Base-by-base conservation (phyloP, 1,284 basidiomycete species). In the Cutaneotrichosporon sp. region DNA sequence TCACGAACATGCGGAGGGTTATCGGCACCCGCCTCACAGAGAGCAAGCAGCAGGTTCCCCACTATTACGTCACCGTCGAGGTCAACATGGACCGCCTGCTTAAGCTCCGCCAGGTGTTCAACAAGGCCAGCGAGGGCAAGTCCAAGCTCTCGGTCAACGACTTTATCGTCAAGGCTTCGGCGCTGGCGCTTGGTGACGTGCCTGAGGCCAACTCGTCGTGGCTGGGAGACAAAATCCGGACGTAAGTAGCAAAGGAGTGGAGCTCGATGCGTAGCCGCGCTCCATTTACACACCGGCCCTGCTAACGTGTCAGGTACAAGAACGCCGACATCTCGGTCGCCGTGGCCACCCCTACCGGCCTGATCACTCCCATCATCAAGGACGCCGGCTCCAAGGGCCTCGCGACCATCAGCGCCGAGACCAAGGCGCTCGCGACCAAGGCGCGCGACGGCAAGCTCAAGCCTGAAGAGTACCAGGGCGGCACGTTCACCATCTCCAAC, bases 401-500 rank as follows among this genome's bases (percentile, higher is more conserved):
- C 65, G 89, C 94, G 1, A 86, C 89, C 51, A 97, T 99, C 78
- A 97, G 94, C 60, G 83, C 92, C 13, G 90, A 95, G 80, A 88
- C 93, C 56, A 99, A 99, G 84, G 82, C 87, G 21, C 87, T 99
- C 52, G 97, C 96, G 2, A 89, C 89, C 84, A 94, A 94, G 82
- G 97, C 97, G 42, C 89, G 96, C 59, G 95, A 97, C 72, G 93
- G 95, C 76, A 99, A 99, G 84, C 86, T 99, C 64, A 86, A 90
- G 79, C 96, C 97, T 40, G 85, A 90, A 62, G 96, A 99, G 82
- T 99, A 99, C 85, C 93, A 97, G 86, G 97, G 97, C 69, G 97
- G 97, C 62, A 91, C 93, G 13, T 99, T 99, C 84, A 99, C 97
- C 62, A 93, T 99, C 80, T 99, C 97, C 71, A 99, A 99, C 84